A percentile compares a stretch with the other conserved stretches of the same genome.
Evolutionary conservation across 1,284 basidiomycete genomes (phyloP).

Genomic region (Ustilago lituana): DNA sequence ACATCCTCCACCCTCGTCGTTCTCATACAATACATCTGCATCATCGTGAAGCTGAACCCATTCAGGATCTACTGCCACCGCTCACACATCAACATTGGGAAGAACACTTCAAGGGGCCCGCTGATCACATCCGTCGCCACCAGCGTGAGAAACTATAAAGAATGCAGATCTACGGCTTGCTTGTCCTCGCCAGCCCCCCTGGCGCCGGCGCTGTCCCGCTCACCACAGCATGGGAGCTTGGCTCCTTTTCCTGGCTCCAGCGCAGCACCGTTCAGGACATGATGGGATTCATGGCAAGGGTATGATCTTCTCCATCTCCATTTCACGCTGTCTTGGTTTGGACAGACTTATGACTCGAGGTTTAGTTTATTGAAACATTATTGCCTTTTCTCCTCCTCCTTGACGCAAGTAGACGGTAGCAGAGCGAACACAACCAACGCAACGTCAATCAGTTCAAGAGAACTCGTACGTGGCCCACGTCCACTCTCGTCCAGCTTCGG

Average conservation of each 20-base stretch:
- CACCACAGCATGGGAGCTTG: slow-evolving; percentile 81
- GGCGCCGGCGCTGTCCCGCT: slow-evolving; percentile 72
- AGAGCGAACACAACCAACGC: slow-evolving; percentile 78
- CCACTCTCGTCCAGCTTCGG: slow-evolving; percentile 71
- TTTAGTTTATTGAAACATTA: too few relatives aligned
- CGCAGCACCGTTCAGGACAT: slow-evolving; percentile 70
- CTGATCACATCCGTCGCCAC: too few relatives aligned
- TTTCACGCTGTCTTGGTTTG: too few relatives aligned
- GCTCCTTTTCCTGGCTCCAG: slow-evolving; percentile 94
- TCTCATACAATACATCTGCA: too few relatives aligned
- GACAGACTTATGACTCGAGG: too few relatives aligned
- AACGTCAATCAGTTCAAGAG: slow-evolving; percentile 90
- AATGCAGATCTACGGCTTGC: slow-evolving; percentile 54
- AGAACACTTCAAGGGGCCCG: too few relatives aligned
- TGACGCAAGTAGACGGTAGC: slow-evolving; percentile 76
- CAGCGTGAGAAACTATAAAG: too few relatives aligned
- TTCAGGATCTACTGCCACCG: too few relatives aligned
- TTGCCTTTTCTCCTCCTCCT: background rate
- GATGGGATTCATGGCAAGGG: slow-evolving; percentile 67
- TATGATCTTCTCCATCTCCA: slow-evolving; percentile 63
- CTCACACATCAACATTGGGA: too few relatives aligned
- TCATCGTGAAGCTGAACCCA: too few relatives aligned
- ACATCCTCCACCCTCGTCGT: too few relatives aligned
- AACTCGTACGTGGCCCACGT: slow-evolving; percentile 94
- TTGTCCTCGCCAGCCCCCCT: slow-evolving; percentile 63